Evolutionary conservation across 805 yeast species (phyloP).

Genomic region (Pichia californica): DNA sequence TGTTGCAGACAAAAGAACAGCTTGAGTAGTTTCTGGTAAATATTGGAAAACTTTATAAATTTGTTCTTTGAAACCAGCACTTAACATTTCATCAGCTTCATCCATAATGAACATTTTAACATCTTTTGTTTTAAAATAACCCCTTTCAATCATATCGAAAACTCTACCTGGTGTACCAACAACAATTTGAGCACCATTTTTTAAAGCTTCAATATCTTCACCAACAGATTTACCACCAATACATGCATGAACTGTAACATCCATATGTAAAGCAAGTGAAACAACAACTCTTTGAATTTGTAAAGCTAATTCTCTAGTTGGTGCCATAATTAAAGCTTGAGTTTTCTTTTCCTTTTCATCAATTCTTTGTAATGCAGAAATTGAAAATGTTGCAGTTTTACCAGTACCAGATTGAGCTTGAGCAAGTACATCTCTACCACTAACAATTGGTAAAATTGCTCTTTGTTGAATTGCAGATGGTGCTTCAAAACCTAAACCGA

Average conservation of each 20-base stretch:
- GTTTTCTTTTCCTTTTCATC: slow-evolving; percentile 65
- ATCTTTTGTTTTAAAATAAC: slow-evolving; percentile 64
- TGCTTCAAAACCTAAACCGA: slow-evolving; percentile 87
- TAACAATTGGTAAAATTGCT: slow-evolving; percentile 91
- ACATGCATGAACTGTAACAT: slow-evolving; percentile 80
- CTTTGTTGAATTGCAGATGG: slow-evolving; percentile 98
- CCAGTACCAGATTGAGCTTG: slow-evolving; percentile 99
- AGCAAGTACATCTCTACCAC: slow-evolving; percentile 92
- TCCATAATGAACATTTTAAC: slow-evolving; percentile 86
- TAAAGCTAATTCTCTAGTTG: slow-evolving; percentile 92
- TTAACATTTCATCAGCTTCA: slow-evolving; percentile 93
- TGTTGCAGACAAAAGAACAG: slow-evolving; percentile 92
- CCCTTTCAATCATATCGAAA: slow-evolving; percentile 81
- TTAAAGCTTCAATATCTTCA: slow-evolving; percentile 71
- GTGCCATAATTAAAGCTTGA: slow-evolving; percentile 88
- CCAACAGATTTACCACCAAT: slow-evolving; percentile 88
- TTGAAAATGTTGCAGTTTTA: slow-evolving; percentile 96
- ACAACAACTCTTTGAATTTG: slow-evolving; percentile 88
- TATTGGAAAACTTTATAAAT: slow-evolving; percentile 85
- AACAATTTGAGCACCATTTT: slow-evolving; percentile 77
- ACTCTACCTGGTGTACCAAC: slow-evolving; percentile 99
- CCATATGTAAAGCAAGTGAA: slow-evolving; percentile 83
- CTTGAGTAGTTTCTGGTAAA: slow-evolving; percentile 82
- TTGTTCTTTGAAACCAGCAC: slow-evolving; percentile 93
- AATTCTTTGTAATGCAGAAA: slow-evolving; percentile 83